Conservation (phyloP, 305 asterid species). For the Rubia balearica region DNA sequence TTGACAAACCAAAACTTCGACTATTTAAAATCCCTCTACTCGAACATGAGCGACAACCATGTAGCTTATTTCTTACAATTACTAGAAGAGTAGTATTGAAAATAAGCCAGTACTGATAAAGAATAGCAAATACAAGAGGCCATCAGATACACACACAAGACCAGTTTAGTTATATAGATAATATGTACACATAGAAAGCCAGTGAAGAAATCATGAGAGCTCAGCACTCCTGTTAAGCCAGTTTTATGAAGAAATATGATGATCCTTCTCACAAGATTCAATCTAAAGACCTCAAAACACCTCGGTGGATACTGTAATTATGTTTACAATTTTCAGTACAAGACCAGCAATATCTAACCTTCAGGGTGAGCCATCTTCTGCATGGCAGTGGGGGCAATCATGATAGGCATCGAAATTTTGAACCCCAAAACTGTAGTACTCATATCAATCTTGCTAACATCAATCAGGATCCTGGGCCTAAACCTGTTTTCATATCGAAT, state of each 20-base stretch:
- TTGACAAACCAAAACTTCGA: background rate
- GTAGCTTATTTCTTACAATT: background rate
- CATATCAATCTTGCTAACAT: conserved; percentile 47
- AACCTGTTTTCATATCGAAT: conserved; percentile 25
- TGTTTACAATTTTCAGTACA: background rate
- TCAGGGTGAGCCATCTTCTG: conserved; percentile 57
- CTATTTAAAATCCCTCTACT: background rate
- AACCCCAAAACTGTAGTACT: conserved; percentile 38
- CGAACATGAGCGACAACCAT: background rate
- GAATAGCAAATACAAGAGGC: background rate
- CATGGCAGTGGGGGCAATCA: conserved; percentile 47
- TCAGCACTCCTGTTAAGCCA: background rate
- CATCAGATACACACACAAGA: background rate
- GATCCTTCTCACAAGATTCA: background rate
- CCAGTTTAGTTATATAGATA: background rate
- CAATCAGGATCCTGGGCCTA: conserved; percentile 47
- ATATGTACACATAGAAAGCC: background rate
- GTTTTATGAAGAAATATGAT: background rate
- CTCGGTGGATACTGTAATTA: background rate
- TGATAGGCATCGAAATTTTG: conserved; percentile 51
- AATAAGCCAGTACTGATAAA: background rate
- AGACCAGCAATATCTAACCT: conserved; percentile 21
- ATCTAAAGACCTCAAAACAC: background rate
- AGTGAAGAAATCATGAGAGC: background rate
- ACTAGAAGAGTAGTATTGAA: background rate